Evolutionary conservation across 225 moss, liverwort and hornwort genomes (phyloP).

Genomic region (Pseudisothecium myosuroides): DNA sequence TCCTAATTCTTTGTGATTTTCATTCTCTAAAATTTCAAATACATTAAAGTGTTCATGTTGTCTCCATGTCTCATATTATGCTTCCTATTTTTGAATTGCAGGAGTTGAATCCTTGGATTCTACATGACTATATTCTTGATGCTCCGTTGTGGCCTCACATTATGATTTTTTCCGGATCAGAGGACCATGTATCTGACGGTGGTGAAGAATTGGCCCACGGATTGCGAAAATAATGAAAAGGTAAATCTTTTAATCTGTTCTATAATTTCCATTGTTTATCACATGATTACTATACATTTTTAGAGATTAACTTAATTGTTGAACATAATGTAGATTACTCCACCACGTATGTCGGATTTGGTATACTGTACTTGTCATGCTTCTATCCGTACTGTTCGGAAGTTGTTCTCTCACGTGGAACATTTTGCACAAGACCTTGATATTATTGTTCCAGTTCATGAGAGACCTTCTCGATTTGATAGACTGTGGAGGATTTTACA

Average conservation of each 20-base stretch:
- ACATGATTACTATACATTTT: no score
- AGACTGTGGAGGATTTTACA: fast-evolving
- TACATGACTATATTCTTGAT: fast-evolving
- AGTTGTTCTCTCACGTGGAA: not conserved
- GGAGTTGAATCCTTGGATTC: not conserved
- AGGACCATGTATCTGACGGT: fast-evolving
- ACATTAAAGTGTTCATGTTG: not conserved
- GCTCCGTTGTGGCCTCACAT: fast-evolving
- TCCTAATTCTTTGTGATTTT: fast-evolving
- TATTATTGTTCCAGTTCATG: fast-evolving
- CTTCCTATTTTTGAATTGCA: fast-evolving
- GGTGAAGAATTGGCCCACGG: not conserved
- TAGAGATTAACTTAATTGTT: no score
- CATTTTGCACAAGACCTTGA: not conserved
- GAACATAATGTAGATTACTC: not conserved
- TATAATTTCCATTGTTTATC: fast-evolving
- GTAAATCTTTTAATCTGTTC: fast-evolving
- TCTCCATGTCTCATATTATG: not conserved
- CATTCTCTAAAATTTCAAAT: fast-evolving
- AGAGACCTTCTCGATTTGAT: not conserved
- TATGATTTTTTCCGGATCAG: fast-evolving
- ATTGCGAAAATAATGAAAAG: not conserved
- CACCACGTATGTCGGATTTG: not conserved
- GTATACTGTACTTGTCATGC: not conserved
- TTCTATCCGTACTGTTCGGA: fast-evolving